Percentiles rank a stretch among this genome's conserved stretches.
phyloP scores from a whole-genome alignment of 208 protist genomes.

The Trypanosoma caninum region DNA sequence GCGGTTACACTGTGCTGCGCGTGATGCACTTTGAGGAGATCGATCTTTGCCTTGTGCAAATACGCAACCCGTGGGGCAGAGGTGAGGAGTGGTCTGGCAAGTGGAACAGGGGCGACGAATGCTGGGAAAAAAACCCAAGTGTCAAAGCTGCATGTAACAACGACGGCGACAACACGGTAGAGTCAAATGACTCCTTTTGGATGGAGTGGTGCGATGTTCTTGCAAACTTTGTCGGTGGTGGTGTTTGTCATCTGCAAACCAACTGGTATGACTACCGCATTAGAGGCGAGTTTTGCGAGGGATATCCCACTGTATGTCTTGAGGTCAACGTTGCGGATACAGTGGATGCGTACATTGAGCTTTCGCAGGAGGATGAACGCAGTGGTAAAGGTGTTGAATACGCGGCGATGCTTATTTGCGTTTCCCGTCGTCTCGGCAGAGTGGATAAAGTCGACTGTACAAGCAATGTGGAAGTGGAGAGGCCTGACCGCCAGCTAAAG shows the following conservation, averaged over 20 bases:
- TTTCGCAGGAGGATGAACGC: slow-evolving; percentile 75
- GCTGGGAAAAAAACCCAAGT: slow-evolving; percentile 65
- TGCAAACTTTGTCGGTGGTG: slow-evolving; percentile 52
- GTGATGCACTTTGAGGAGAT: slow-evolving; percentile 48
- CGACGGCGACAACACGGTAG: slow-evolving; percentile 30
- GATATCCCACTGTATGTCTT: slow-evolving; percentile 48
- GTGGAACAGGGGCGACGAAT: slow-evolving; percentile 55
- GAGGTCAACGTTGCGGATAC: slow-evolving; percentile 60
- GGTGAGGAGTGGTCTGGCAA: slow-evolving; percentile 65
- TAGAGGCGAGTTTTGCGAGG: slow-evolving; percentile 59
- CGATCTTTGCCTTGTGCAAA: slow-evolving; percentile 55
- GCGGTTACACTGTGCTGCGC: slow-evolving; percentile 62
- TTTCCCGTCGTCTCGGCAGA: slow-evolving; percentile 56
- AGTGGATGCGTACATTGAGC: slow-evolving; percentile 52
- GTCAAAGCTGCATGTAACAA: slow-evolving; percentile 45
- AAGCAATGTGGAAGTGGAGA: slow-evolving; percentile 67
- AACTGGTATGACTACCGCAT: slow-evolving; percentile 80
- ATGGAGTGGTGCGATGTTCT: slow-evolving; percentile 74
- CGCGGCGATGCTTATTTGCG: slow-evolving; percentile 57
- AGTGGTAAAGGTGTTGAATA: slow-evolving; percentile 44
- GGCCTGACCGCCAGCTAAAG: slow-evolving; percentile 61
- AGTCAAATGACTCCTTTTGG: slow-evolving; percentile 73
- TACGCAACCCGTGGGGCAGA: slow-evolving; percentile 77
- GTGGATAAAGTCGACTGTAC: slow-evolving; percentile 64
- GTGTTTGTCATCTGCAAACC: slow-evolving; percentile 62